These are phyloP conservation scores for Elsinoe arachidis DNA, from an alignment of 2,329 filamentous ascomycete species.

Conservation along the genomic window DNA sequence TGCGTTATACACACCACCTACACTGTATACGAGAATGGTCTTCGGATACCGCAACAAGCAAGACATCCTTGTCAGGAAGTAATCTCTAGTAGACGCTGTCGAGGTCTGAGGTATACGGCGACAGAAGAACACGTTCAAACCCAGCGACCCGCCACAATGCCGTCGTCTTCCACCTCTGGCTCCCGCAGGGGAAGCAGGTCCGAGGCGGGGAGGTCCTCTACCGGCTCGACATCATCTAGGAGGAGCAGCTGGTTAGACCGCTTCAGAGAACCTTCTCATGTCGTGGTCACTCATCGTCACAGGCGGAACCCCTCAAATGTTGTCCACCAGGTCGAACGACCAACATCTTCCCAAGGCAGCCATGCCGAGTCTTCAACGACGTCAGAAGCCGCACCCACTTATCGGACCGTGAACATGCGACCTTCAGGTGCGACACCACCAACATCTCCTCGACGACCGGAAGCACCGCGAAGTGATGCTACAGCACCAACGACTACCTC, in stretches of 20 bases:
- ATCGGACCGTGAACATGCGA: slow-evolving; percentile 2
- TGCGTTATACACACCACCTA: not conserved
- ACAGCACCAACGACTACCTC: not conserved
- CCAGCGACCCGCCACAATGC: not conserved
- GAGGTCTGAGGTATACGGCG: not conserved
- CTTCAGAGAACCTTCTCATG: not conserved
- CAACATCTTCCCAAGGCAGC: slow-evolving; percentile 9
- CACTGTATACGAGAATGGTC: slow-evolving; percentile 6
- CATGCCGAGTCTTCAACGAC: not conserved
- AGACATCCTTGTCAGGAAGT: not conserved
- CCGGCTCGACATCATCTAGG: not conserved
- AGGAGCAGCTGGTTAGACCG: slow-evolving; percentile 3
- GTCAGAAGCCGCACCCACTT: not conserved
- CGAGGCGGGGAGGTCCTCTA: slow-evolving; percentile 3
- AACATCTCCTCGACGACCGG: not conserved
- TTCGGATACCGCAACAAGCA: not conserved
- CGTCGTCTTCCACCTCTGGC: not conserved
- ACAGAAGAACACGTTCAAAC: slow-evolving; percentile 4
- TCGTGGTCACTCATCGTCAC: not conserved
- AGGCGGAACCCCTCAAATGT: not conserved
- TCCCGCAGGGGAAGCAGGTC: slow-evolving; percentile 6
- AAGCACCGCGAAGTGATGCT: not conserved
- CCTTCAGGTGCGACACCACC: not conserved
- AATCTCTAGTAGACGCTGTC: not conserved
- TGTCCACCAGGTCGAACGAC: not conserved